A percentile compares a stretch with the other conserved stretches of the same genome.
Evolutionary conservation across 208 protist genomes (phyloP).

Genomic region (Trypanosoma brucei): DNA sequence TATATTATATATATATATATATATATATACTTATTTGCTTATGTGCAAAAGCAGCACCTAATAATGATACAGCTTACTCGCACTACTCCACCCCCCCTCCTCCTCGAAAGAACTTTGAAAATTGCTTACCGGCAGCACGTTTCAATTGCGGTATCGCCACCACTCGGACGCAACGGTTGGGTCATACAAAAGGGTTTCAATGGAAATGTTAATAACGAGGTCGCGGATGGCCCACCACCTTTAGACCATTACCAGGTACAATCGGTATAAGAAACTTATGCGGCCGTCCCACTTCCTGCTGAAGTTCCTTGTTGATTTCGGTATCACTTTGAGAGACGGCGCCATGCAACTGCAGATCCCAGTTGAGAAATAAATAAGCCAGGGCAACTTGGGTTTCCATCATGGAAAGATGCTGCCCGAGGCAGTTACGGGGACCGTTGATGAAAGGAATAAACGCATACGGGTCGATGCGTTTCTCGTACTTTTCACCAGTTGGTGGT

Average conservation of each 20-base stretch:
- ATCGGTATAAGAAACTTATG: conserved; percentile 82
- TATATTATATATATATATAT: too few relatives aligned
- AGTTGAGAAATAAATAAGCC: conserved; percentile 68
- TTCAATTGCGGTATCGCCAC: too few relatives aligned
- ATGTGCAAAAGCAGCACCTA: too few relatives aligned
- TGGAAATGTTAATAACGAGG: conserved; percentile 1
- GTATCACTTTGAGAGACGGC: conserved; percentile 14
- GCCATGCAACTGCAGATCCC: conserved; percentile 59
- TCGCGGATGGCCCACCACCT: conserved; percentile 43
- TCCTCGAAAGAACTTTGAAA: too few relatives aligned
- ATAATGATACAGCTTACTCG: too few relatives aligned
- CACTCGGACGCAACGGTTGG: too few relatives aligned
- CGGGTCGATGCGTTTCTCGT: conserved; percentile 71
- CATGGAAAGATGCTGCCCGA: conserved; percentile 87
- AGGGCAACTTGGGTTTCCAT: conserved; percentile 85
- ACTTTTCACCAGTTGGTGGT: conserved; percentile 27
- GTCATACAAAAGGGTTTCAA: not conserved
- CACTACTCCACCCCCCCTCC: too few relatives aligned
- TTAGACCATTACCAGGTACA: conserved; percentile 74
- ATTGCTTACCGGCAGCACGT: too few relatives aligned
- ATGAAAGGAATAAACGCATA: conserved; percentile 92
- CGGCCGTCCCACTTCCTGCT: conserved; percentile 64
- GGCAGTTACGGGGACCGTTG: conserved; percentile 90
- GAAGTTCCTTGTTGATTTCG: conserved; percentile 24
- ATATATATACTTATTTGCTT: too few relatives aligned